A percentile compares a stretch with the other conserved stretches of the same genome.
phyloP scores from a whole-genome alignment of 768 basidiomycete genomes.

The Cubamyces sp. region DNA sequence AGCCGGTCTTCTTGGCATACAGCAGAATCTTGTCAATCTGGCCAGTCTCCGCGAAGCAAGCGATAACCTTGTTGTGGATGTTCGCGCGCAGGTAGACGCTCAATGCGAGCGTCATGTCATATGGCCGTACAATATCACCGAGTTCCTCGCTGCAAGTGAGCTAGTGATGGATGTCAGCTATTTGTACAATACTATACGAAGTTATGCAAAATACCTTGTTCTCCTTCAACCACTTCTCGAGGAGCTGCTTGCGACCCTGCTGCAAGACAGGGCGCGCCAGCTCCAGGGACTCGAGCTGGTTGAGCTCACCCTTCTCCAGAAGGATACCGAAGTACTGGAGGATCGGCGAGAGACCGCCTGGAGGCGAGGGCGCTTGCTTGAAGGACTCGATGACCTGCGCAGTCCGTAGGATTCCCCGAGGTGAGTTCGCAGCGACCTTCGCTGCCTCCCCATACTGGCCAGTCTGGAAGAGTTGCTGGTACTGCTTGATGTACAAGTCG shows the following conservation, averaged over 20 bases:
- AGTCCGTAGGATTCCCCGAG: conserved; percentile 94
- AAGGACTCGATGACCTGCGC: conserved; percentile 96
- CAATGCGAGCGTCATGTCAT: conserved; percentile 96
- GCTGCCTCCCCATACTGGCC: conserved; percentile 94
- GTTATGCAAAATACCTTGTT: conserved; percentile 71
- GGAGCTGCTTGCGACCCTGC: conserved; percentile 93
- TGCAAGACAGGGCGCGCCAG: conserved; percentile 94
- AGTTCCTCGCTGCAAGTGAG: conserved; percentile 98
- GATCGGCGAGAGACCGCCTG: conserved; percentile 92
- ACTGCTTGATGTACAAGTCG: conserved; percentile 93
- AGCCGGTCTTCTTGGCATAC: conserved; percentile 96
- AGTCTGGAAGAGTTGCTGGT: conserved; percentile 85
- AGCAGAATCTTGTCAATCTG: conserved; percentile 98
- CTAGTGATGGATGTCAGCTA: conserved; percentile 43
- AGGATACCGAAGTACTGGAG: conserved; percentile 98
- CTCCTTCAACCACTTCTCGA: conserved; percentile 99
- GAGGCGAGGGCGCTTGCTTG: conserved; percentile 90
- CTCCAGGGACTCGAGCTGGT: conserved; percentile 94
- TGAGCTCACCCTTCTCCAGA: conserved; percentile 98
- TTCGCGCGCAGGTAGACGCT: conserved; percentile 98
- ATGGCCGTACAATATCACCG: conserved; percentile 91
- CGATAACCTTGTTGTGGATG: conserved; percentile 97
- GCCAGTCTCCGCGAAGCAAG: conserved; percentile 98
- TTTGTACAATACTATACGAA: neutral
- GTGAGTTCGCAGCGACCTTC: conserved; percentile 97